These are phyloP conservation scores for Clonostachys rosea DNA, from an alignment of 2,329 filamentous ascomycete genomes.

Conservation along the genomic window DNA sequence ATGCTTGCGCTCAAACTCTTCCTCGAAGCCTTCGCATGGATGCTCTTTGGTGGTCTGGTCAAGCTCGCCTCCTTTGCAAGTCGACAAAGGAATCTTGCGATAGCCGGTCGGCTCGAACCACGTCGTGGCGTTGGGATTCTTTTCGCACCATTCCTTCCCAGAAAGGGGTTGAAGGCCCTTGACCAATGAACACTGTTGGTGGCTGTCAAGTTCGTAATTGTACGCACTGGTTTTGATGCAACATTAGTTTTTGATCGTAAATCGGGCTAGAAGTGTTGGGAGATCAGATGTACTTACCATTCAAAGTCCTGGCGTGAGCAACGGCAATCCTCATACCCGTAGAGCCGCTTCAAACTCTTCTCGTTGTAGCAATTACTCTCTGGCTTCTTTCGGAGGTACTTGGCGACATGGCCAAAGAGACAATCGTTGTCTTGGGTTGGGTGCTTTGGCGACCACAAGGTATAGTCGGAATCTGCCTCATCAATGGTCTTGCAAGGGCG, in stretches of 20 bases:
- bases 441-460: constrained; percentile 83
- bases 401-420: constrained; percentile 84
- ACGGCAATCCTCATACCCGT: constrained; percentile 72
- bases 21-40: constrained; percentile 72
- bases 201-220: constrained; percentile 79
- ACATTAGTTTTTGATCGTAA: background rate
- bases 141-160: constrained; percentile 43
- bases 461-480: constrained; percentile 63
- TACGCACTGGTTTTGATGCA: constrained; percentile 62
- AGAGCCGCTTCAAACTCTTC: constrained; percentile 63
- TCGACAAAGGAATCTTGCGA: constrained; percentile 83
- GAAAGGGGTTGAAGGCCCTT: constrained; percentile 60
- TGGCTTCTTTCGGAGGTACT: constrained; percentile 88
- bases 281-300: constrained; percentile 58
- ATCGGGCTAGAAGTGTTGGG: background rate
- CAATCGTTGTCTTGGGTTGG: constrained; percentile 75
- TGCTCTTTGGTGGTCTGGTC: constrained; percentile 57
- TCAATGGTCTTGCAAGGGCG: constrained; percentile 68
- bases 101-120: constrained; percentile 87
- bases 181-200: constrained; percentile 75
- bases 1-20: constrained; percentile 71
- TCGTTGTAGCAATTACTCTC: constrained; percentile 79
- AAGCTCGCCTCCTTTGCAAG: constrained; percentile 70
- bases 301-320: constrained; percentile 87
- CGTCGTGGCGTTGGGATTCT: constrained; percentile 64